Conservation (phyloP, 805 yeast species). For the Yamadazyma laniorum region DNA sequence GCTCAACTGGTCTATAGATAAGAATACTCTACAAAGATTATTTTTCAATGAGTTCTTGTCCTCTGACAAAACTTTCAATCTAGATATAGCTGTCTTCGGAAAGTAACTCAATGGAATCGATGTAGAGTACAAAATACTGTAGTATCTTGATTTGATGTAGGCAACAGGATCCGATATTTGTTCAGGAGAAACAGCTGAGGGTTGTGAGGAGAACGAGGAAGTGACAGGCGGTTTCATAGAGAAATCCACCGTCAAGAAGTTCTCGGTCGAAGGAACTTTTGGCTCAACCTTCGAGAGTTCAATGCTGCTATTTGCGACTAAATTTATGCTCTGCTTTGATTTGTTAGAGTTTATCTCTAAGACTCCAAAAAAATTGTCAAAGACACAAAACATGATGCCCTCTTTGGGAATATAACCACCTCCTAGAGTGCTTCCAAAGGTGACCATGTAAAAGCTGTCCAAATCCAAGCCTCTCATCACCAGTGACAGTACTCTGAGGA, state of each 20-base stretch:
- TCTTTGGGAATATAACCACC: constrained; percentile 14
- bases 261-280: neutral
- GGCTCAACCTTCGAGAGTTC: neutral
- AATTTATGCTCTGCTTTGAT: constrained; percentile 2
- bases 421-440: constrained; percentile 12
- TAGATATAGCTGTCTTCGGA: constrained; percentile 48
- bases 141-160: constrained; percentile 35
- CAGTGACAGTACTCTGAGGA: constrained; percentile 9
- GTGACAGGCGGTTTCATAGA: constrained; percentile 18
- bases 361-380: constrained; percentile 9
- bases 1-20: constrained; percentile 42
- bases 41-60: constrained; percentile 18
- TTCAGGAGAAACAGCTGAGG: constrained; percentile 13
- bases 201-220: neutral
- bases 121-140: constrained; percentile 35
- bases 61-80: constrained; percentile 45
- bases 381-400: constrained; percentile 11
- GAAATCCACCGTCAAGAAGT: constrained; percentile 5
- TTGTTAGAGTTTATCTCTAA: constrained; percentile 9
- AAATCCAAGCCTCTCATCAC: neutral
- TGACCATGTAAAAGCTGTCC: constrained; percentile 3
- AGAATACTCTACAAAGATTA: constrained; percentile 27
- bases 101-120: constrained; percentile 41
- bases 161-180: constrained; percentile 23
- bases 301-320: neutral